These are phyloP conservation scores for Phlebiopsis flavidoalba DNA, from an alignment of 768 basidiomycete species.

Conservation along the genomic window DNA sequence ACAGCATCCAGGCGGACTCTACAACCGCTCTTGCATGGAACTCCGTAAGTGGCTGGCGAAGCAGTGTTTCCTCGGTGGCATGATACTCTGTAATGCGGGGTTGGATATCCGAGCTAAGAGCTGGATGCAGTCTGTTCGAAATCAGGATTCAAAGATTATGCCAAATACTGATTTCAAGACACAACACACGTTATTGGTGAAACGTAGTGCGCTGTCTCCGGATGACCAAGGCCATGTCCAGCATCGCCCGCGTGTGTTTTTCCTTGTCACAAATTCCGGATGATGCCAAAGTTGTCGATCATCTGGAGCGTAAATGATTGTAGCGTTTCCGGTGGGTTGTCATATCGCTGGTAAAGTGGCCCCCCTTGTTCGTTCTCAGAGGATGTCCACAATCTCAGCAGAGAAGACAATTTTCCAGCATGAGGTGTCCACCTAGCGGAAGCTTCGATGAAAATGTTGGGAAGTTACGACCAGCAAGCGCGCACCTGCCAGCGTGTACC, in stretches of 20 bases:
- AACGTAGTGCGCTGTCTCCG: slow-evolving; percentile 41
- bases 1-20: slow-evolving; percentile 22
- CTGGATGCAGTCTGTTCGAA: slow-evolving; percentile 19
- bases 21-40: slow-evolving; percentile 5
- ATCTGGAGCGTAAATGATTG: slow-evolving; percentile 42
- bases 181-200: slow-evolving; percentile 73
- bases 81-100: slow-evolving; percentile 40
- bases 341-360: slow-evolving; percentile 6
- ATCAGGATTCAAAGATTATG: neutral
- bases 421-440: slow-evolving; percentile 75
- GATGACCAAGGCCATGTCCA: slow-evolving; percentile 93
- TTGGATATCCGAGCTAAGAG: slow-evolving; percentile 32
- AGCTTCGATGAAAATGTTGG: neutral
- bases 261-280: slow-evolving; percentile 81
- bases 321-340: neutral
- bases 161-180: neutral
- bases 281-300: slow-evolving; percentile 85
- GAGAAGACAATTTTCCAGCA: slow-evolving; percentile 86
- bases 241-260: slow-evolving; percentile 83
- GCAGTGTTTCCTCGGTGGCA: slow-evolving; percentile 57
- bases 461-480: neutral
- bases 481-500: slow-evolving; percentile 58
- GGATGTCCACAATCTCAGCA: slow-evolving; percentile 45
- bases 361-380: slow-evolving; percentile 45
- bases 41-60: slow-evolving; percentile 35